phyloP scores from a whole-genome alignment of 192 early-diverging fungal species.

The Rhizophagus sp. region DNA sequence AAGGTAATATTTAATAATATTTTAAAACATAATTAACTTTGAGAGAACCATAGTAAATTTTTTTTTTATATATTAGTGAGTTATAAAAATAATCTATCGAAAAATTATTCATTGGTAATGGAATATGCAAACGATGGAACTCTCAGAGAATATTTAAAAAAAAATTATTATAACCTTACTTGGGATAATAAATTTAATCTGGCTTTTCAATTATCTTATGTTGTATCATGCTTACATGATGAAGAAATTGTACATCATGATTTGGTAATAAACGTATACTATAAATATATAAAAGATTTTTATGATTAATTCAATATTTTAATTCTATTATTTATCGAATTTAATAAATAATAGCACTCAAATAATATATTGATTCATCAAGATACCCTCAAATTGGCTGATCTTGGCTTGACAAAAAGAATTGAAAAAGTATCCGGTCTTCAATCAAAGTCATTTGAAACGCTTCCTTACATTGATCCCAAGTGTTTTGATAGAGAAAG shows the following conservation, averaged over 20 bases:
- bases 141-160: background rate
- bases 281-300: no score
- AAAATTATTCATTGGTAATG: background rate
- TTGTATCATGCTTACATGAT: background rate
- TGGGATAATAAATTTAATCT: background rate
- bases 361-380: background rate
- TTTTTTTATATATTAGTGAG: no score
- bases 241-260: background rate
- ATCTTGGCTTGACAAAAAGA: background rate
- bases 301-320: no score
- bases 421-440: background rate
- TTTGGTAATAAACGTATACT: background rate
- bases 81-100: background rate
- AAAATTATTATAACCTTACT: background rate
- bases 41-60: no score
- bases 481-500: background rate
- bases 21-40: no score
- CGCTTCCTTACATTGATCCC: background rate
- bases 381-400: background rate
- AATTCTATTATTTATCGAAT: background rate
- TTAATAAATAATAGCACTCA: background rate
- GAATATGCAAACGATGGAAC: background rate
- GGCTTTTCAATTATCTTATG: background rate
- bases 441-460: background rate
- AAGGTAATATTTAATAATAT: no score